Evolutionary conservation across 1,284 basidiomycete genomes (phyloP).

Genomic region (Neolentinus lepideus): DNA sequence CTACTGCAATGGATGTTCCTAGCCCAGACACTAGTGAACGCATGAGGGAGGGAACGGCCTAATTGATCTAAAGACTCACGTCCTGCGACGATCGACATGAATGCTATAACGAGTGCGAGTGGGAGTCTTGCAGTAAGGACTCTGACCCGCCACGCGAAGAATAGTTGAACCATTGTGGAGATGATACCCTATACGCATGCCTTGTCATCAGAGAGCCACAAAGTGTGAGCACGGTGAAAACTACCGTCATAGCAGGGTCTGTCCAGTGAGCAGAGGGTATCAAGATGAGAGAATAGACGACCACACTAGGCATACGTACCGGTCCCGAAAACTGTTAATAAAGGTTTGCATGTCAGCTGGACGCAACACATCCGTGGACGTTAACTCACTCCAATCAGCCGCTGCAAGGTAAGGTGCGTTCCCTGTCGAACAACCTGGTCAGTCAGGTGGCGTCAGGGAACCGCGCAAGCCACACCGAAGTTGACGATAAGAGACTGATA

Average conservation of each 20-base stretch:
- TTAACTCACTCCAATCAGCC: constrained; percentile 26
- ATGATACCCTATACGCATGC: constrained; percentile 22
- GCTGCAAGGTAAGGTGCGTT: constrained; percentile 20
- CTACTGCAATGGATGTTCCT: constrained; percentile 18
- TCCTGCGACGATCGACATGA: constrained; percentile 15
- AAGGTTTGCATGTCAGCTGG: neutral
- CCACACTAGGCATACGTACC: constrained; percentile 15
- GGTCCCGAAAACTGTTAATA: constrained; percentile 22
- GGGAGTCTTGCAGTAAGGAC: constrained; percentile 22
- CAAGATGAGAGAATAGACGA: neutral
- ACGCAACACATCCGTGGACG: neutral
- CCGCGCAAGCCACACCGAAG: constrained; percentile 22
- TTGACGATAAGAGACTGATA: constrained; percentile 28
- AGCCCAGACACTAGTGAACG: constrained; percentile 20
- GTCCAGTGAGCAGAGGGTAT: constrained; percentile 14
- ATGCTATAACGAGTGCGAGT: constrained; percentile 17
- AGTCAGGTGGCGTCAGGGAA: neutral
- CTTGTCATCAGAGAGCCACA: neutral
- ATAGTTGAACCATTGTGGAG: constrained; percentile 26
- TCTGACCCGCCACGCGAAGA: constrained; percentile 30
- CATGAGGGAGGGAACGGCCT: neutral
- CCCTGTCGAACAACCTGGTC: constrained; percentile 12
- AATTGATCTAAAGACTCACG: neutral
- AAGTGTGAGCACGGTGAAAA: neutral
- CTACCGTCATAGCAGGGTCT: constrained; percentile 28